Evolutionary conservation across 139 green algal genomes (phyloP).

Genomic region (Haematococcus lacustris): DNA sequence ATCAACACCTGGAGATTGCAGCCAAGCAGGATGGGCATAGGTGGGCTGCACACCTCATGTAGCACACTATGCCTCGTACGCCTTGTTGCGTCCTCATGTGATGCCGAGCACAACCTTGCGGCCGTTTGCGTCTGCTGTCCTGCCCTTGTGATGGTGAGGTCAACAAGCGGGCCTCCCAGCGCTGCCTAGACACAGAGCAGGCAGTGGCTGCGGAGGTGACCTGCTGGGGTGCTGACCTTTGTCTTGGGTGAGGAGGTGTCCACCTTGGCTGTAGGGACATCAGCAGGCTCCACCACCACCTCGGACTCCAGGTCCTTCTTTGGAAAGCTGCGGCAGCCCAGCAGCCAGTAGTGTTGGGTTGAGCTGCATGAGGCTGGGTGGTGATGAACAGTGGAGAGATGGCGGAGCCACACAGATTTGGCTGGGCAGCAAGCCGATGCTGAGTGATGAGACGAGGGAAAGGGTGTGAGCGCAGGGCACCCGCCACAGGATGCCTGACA

Average conservation of each 20-base stretch:
- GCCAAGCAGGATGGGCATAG: not conserved
- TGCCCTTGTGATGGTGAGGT: not conserved
- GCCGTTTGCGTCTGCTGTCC: not conserved
- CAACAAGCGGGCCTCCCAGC: not conserved
- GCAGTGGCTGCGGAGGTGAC: no score
- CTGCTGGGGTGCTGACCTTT: not conserved
- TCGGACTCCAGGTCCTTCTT: not conserved
- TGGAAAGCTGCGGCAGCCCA: constrained; percentile 8
- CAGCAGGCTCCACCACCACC: constrained; percentile 3
- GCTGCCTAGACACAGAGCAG: no score
- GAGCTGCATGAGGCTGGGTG: no score
- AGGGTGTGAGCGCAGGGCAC: not conserved
- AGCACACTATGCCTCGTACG: not conserved
- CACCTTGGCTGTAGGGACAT: not conserved
- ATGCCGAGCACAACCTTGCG: not conserved
- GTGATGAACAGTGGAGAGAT: no score
- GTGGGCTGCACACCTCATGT: not conserved
- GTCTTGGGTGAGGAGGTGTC: not conserved
- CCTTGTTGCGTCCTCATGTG: not conserved
- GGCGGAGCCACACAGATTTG: not conserved
- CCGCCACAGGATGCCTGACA: not conserved
- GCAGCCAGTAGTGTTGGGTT: no score
- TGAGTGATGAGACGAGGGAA: not conserved
- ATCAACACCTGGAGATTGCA: not conserved
- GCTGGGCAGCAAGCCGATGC: not conserved